These are phyloP conservation scores for Trichoderma gamsii DNA, from an alignment of 495 filamentous ascomycete species.

Conservation along the genomic window DNA sequence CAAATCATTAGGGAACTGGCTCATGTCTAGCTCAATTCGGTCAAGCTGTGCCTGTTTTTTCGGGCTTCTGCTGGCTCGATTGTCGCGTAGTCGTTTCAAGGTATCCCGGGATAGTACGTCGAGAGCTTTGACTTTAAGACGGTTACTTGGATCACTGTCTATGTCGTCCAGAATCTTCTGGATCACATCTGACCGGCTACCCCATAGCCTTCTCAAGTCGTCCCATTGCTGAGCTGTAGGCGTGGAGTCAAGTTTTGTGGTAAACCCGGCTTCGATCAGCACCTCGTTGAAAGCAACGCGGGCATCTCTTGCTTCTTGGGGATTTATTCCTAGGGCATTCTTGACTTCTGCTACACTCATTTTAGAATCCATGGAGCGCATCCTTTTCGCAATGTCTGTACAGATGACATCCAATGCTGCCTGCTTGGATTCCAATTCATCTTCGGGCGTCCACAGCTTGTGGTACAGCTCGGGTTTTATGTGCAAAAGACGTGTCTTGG, in stretches of 20 bases:
- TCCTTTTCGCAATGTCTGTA: constrained; percentile 74
- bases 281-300: constrained; percentile 61
- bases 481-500: constrained; percentile 62
- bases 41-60: not conserved
- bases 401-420: constrained; percentile 73
- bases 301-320: constrained; percentile 59
- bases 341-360: constrained; percentile 72
- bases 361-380: constrained; percentile 55
- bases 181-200: constrained; percentile 51
- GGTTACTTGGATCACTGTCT: constrained; percentile 47
- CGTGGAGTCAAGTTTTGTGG: constrained; percentile 66
- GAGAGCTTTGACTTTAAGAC: constrained; percentile 57
- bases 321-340: constrained; percentile 64
- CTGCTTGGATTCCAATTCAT: constrained; percentile 31
- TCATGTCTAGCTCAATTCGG: not conserved
- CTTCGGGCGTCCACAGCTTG: constrained; percentile 29
- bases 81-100: constrained; percentile 66
- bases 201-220: constrained; percentile 64
- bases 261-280: constrained; percentile 62
- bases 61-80: constrained; percentile 22
- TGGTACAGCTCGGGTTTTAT: constrained; percentile 61
- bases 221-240: constrained; percentile 56
- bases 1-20: not conserved
- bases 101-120: constrained; percentile 67
- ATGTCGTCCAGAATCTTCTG: constrained; percentile 51